Conservation (phyloP, 2,329 filamentous ascomycete genomes). For the Aspergillus neoniger region DNA sequence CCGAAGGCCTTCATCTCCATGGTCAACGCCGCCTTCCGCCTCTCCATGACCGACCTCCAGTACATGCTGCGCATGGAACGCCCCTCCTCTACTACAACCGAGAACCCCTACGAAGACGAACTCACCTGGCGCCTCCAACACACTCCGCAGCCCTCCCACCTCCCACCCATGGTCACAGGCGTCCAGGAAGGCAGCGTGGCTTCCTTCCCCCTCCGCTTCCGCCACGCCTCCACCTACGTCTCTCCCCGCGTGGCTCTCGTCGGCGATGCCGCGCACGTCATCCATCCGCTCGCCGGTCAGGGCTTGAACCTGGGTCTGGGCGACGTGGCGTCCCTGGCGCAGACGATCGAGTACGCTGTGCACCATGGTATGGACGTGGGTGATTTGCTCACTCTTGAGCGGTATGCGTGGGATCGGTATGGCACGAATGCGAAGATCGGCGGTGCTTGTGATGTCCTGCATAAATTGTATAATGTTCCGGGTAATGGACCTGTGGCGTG, state of each 20-base stretch:
- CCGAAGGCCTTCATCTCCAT: conserved; percentile 75
- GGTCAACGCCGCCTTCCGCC: conserved; percentile 90
- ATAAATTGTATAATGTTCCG: conserved; percentile 81
- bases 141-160: conserved; percentile 56
- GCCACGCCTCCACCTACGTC: conserved; percentile 92
- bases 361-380: conserved; percentile 86
- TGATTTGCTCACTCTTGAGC: conserved; percentile 72
- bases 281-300: conserved; percentile 92
- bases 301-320: conserved; percentile 91
- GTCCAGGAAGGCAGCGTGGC: conserved; percentile 81
- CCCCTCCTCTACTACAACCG: conserved; percentile 22
- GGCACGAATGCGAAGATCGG: conserved; percentile 77
- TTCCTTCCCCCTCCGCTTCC: conserved; percentile 86
- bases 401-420: conserved; percentile 80
- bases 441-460: conserved; percentile 80
- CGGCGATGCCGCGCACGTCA: conserved; percentile 91
- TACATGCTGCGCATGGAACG: conserved; percentile 72
- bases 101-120: conserved; percentile 66
- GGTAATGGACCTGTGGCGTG: conserved; percentile 77
- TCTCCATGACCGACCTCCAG: conserved; percentile 74
- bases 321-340: conserved; percentile 78
- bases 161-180: conserved; percentile 67
- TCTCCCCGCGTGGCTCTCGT: conserved; percentile 88
- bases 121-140: conserved; percentile 79
- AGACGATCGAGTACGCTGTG: conserved; percentile 74